Base-by-base conservation (phyloP, 768 basidiomycete genomes). In the Paxillus involutus region DNA sequence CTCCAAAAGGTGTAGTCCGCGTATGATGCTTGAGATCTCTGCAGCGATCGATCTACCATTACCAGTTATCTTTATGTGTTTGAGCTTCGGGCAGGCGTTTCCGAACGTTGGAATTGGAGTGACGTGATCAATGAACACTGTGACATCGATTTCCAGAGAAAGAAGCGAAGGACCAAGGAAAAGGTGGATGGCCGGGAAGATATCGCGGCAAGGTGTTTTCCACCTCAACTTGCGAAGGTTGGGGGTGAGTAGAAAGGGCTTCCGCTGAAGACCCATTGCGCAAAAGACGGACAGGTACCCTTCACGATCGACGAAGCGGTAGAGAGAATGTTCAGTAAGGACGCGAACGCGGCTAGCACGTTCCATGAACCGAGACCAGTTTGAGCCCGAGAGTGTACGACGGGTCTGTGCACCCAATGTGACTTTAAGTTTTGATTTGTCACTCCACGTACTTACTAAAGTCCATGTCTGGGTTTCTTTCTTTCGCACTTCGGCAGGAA, bases 81-180 rank as follows among this genome's bases (percentile, higher is more conserved):
- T 47, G 11, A 65, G 59, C 16, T 46, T 51, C 21, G 59, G 58
- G 24, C 64, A 65, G 47, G 47, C 36, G 6, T 50, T 47, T 44
- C 45, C 61, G 29, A 65, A 62, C 10, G 59, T 53, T 11, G 26
- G 43, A 1, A 46, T 32, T 10, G 26, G 57, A 24, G 63, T 44
- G 12, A 45, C 35, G 12, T 14, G 51, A 8, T 55, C 32, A 37
- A 56, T 40, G 49, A 65, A 17, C 6, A 63, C 63, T n/a, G 51
- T 26, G 26, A 26, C 64, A 35, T 66, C 61, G 13, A 66, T 55
- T 40, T 63, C 64, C 37, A 66, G 53, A 33, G 64, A 65, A 0
- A 47, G 46, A 21, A 65, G 52, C 14, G 61, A 57, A 42, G 61
- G 59, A 21, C 53, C 13, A 47, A 65, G 48, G n/a, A 66, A 61